phyloP scores from a whole-genome alignment of 106 monocot species.

The Cymbidium sinense region DNA sequence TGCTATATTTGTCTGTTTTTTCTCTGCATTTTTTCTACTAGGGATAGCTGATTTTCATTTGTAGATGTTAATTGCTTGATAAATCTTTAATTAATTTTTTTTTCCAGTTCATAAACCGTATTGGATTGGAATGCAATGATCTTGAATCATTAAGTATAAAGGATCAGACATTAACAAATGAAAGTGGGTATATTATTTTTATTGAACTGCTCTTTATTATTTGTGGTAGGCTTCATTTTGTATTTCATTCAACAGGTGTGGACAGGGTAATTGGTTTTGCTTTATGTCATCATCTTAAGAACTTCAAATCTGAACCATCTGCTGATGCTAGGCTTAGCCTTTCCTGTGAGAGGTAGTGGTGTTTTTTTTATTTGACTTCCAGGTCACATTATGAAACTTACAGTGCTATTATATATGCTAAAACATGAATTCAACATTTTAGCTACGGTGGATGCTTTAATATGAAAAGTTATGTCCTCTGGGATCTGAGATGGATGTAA shows the following conservation, averaged over 20 bases:
- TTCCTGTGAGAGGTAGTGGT: slow-evolving; percentile 10
- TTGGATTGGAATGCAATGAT: slow-evolving; percentile 55
- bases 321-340: slow-evolving; percentile 36
- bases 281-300: slow-evolving; percentile 48
- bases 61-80: not conserved
- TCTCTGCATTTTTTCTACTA: not conserved
- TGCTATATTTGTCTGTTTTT: not conserved
- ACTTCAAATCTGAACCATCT: slow-evolving; percentile 12
- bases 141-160: slow-evolving; percentile 58
- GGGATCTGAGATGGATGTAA: not conserved
- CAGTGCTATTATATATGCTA: not conserved
- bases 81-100: not conserved
- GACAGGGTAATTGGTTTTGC: slow-evolving; percentile 79
- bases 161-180: slow-evolving; percentile 64
- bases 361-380: not conserved
- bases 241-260: slow-evolving; percentile 35
- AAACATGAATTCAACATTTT: not conserved
- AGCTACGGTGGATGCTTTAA: not conserved
- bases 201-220: not conserved
- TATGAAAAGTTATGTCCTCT: not conserved
- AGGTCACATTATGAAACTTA: not conserved
- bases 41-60: not conserved
- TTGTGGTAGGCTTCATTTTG: not conserved
- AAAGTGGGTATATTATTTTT: slow-evolving; percentile 43
- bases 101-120: slow-evolving; percentile 51